Base-by-base conservation (phyloP, 495 filamentous ascomycete species). In the Letharia columbiana region DNA sequence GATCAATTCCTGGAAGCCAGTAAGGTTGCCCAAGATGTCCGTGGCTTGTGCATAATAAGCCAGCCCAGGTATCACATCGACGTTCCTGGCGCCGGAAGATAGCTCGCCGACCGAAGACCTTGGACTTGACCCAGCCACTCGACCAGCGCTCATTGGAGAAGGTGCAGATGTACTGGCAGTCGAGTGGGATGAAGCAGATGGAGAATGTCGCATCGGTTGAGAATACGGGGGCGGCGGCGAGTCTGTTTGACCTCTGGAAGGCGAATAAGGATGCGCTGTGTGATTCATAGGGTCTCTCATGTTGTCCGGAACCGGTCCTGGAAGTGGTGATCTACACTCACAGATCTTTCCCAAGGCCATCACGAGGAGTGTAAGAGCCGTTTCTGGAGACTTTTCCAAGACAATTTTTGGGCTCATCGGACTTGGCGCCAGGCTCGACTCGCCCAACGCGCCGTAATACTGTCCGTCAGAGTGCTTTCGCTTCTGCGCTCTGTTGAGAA, bases 301-400 rank as follows among this genome's bases (percentile, higher is more conserved):
- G 9, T 68, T 42, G 60, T 76, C 75, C 49, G 71, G 74, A 20
- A 77, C 74, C 5, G 86, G 82, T 31, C 88, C 88, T 7, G 87
- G 89, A 18, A 83, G 72, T 11, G 76, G 74, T 2, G 82, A 79
- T 65, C 80, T 82, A 63, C 86, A 81, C 61, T 87, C 78, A 67
- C 89, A 93, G 35, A 97, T 90, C 69, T 89, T 89, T 15, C 94
- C 94, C 40, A 98, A 76, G 2, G 93, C 92, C 62, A 97, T 80
- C 9, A 96, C 84, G 50, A 97, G 77, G 5, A 96, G 79, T 4
- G 96, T 84, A 44, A 96, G 78, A 3, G 90, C 91, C 64, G 88
- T 93, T 54, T 82, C 84, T 64, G 86, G 84, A 18, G 85, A 86
- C 49, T 87, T 80, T 65, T 84, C 75, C 50, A 77, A 73, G 45